Conservation (phyloP, 1,284 basidiomycete genomes). For the Malassezia vespertilionis region DNA sequence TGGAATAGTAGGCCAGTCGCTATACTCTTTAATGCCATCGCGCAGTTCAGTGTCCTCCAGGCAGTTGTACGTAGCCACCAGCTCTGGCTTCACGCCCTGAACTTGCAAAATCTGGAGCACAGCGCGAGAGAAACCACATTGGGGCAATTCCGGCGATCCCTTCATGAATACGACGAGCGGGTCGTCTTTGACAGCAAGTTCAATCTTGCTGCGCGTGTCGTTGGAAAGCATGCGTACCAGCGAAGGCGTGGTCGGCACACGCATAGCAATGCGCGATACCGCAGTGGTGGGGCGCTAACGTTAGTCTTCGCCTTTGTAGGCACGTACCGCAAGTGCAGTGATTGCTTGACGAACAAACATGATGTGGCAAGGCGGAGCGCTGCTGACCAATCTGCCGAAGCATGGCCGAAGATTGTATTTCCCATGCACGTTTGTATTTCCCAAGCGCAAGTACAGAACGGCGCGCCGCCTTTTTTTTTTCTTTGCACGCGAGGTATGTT, state of each 20-base stretch:
- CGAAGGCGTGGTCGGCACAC: background rate
- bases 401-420: no score
- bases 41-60: conserved; percentile 74
- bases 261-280: conserved; percentile 3
- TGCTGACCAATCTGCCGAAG: no score
- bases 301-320: background rate
- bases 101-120: conserved; percentile 81
- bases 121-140: conserved; percentile 83
- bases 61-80: conserved; percentile 63
- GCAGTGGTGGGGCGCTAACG: conserved; percentile 4
- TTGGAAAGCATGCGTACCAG: conserved; percentile 48
- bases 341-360: conserved; percentile 13
- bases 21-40: conserved; percentile 84
- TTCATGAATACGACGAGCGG: conserved; percentile 92
- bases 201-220: conserved; percentile 51
- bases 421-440: background rate
- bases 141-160: conserved; percentile 61
- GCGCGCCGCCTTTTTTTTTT: background rate
- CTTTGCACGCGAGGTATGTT: background rate
- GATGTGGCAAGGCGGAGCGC: conserved; percentile 1
- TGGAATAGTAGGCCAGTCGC: conserved; percentile 91
- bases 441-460: background rate
- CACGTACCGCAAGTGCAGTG: conserved; percentile 10
- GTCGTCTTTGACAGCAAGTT: conserved; percentile 54
- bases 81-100: conserved; percentile 60